Base-by-base conservation (phyloP, 2,329 filamentous ascomycete species). In the Blastomyces percursus region DNA sequence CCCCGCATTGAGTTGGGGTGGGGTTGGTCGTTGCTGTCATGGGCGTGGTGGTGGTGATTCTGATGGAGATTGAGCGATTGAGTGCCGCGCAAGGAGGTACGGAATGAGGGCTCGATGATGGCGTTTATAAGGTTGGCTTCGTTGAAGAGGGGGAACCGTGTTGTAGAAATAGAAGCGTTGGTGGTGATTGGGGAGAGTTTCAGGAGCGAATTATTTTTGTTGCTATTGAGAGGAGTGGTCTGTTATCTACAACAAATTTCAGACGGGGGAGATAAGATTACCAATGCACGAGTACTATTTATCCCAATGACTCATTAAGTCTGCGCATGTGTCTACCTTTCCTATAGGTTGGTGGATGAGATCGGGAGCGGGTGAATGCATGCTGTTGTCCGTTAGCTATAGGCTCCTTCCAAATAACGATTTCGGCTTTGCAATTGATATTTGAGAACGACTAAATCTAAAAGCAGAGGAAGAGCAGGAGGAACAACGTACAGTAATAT, bases 361-460 rank as follows among this genome's bases (percentile, higher is more conserved):
- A 72, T 71, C 14, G 72, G 72, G 46, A 70, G 67, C 5, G 74
- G 74, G 62, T 76, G 74, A 3, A 77, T 65, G 60, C 74, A 77
- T 44, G 73, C 74, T 61, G 14, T 30, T 21, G 48, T 12, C 12
- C n/a, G 27, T 59, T 46, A 46, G 40, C 24, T 14, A 44, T 9
- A 50, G 24, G 11, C 21, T 21, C 2, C 42, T 44, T 42, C 40
- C 40, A 19, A 42, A 19, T 42, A 5, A 19, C 40, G 12, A 42
- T 19, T 42, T 19, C 2, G 40, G 40, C 16, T 19, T 42, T 42
- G 16, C 16, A 19, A 19, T 42, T 14, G 40, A 42, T 6, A 42
- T 42, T 14, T 14, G 40, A 19, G 12, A 42, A 3, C 14, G 5
- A 19, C 40, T 19, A 12, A 42, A 14, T 19, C 14, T 16, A 42